Base-by-base conservation (phyloP, 179 eudicot species). In the Beta corolliflora region DNA sequence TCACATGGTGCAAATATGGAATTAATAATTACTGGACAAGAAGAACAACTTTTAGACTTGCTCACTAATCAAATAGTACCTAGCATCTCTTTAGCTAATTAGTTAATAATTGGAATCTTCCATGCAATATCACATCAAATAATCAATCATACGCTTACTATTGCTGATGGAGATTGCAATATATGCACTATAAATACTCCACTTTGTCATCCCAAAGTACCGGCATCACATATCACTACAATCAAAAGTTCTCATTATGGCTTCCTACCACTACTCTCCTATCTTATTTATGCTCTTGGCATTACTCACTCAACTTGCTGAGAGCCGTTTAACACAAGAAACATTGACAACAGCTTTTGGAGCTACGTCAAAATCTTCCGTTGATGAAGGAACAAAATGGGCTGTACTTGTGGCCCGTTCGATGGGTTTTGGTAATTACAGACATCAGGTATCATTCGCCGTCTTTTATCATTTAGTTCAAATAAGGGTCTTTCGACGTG, bases 381-480 rank as follows among this genome's bases (percentile, higher is more conserved):
- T 31, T 12, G 87, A 73, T 73, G 86, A 84, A 66, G 84, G 84
- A 4, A 85, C 87, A 0, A 82, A 82, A 31, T 85, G 87, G 87
- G 87, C 85, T 0, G 14, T 85, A 4, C 46, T 85, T 8, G 80
- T 85, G 7, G 87, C 87, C 48, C 83, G 87, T 52, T 85, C 87
- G 23, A 76, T 55, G 14, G 64, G 56, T 9, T 85, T 13, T 15
- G 3, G 5, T 0, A 85, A 85, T 56, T 85, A 85, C 16, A 76
- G 87, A 63, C 87, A 85, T 21, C 87, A 85, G 83, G 87, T 85
- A 61, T 4, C 9, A 3, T 48, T 48, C 52, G 0, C 0, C 21
- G 13, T 19, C 21, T 5, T 58, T 58, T 58, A 1, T 5, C 19
- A 13, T 58, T 16, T 19, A 58, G n/a, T 58, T 58, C 13, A 36